Percentiles rank a stretch among this genome's conserved stretches.
Evolutionary conservation across 768 basidiomycete genomes (phyloP).

Genomic region (Scleroderma bovista): DNA sequence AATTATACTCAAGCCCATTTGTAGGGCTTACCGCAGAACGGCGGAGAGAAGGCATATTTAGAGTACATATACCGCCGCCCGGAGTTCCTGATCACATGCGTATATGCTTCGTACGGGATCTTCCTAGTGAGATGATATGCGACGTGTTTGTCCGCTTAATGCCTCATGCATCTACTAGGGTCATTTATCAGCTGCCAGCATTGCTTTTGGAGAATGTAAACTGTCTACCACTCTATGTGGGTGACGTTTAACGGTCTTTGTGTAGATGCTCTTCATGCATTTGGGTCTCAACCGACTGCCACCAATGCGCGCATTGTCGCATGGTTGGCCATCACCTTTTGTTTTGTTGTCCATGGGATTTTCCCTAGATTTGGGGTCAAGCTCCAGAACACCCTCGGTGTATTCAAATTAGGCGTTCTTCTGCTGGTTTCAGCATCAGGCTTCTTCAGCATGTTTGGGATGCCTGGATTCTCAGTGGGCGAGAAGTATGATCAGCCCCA

Average conservation of each 20-base stretch:
- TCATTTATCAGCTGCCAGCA: conserved; percentile 49
- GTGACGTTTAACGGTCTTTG: background rate
- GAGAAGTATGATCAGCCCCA: conserved; percentile 47
- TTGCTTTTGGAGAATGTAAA: conserved; percentile 72
- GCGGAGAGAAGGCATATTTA: conserved; percentile 74
- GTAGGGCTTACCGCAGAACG: conserved; percentile 63
- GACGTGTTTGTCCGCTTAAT: background rate
- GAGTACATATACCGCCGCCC: conserved; percentile 66
- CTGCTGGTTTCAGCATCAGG: conserved; percentile 48
- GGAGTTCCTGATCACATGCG: conserved; percentile 54
- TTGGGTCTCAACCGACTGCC: conserved; percentile 40
- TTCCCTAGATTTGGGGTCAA: conserved; percentile 50
- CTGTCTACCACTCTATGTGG: background rate
- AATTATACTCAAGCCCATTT: background rate
- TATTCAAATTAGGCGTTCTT: conserved; percentile 56
- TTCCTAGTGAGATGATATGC: conserved; percentile 42
- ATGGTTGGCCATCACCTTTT: conserved; percentile 50
- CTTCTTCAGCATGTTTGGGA: conserved; percentile 42
- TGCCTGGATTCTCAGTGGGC: conserved; percentile 45
- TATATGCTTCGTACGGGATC: conserved; percentile 52
- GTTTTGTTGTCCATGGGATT: conserved; percentile 52
- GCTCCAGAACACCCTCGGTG: conserved; percentile 58
- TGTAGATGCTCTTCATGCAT: conserved; percentile 56
- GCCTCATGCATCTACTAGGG: conserved; percentile 35
- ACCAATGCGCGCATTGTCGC: conserved; percentile 49